Evolutionary conservation across 169 alveolate species (phyloP), one percentile per base, ranked within the genome.

Genomic region (Eimeria zaria): DNA sequence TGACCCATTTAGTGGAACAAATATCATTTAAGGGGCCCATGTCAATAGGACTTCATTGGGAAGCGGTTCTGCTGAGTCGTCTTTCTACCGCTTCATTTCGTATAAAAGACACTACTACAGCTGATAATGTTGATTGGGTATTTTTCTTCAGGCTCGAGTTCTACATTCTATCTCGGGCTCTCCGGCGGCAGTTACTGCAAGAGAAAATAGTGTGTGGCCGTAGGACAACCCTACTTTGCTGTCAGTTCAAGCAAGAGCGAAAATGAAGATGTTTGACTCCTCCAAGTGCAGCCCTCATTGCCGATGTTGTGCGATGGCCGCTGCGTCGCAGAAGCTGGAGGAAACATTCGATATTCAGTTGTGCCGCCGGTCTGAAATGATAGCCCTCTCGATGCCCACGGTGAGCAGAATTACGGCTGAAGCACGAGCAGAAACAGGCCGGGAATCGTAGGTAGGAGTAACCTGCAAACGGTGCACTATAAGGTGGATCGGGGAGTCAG

Each of bases 311-410:
- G 76, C 3, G 67, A 24, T 44, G 46, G 33, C 51, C 58, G n/a
- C n/a, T 78, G 44, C 48, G 18, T 0, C 30, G 2, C 89, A 87
- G 93, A 48, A n/a, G 1, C 81, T 62, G 7, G 81, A 87, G n/a
- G 93, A 58, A 33, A 36, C 83, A 1, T 87, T 60, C 64, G 64
- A 58, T 4, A 81, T 55, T 33, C 93, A 87, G 46, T 24, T 87
- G n/a, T 87, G 93, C 81, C 78, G 58, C 14, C 81, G 81, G 5
- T 87, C 93, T n/a, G 93, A 87, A 62, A 58, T 60, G 6, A 46
- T 87, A 5, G 83, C n/a, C n/a, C 64, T 87, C 67, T 16, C 44
- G 30, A 87, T 46, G 51, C 60, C 80, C 44, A 33, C 46, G 62
- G 93, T 87, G 44, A 41, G 81, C 53, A 14, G 6, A 53, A 3